Evolutionary conservation across 768 basidiomycete genomes (phyloP).

Genomic region (Lactarius deliciosus): DNA sequence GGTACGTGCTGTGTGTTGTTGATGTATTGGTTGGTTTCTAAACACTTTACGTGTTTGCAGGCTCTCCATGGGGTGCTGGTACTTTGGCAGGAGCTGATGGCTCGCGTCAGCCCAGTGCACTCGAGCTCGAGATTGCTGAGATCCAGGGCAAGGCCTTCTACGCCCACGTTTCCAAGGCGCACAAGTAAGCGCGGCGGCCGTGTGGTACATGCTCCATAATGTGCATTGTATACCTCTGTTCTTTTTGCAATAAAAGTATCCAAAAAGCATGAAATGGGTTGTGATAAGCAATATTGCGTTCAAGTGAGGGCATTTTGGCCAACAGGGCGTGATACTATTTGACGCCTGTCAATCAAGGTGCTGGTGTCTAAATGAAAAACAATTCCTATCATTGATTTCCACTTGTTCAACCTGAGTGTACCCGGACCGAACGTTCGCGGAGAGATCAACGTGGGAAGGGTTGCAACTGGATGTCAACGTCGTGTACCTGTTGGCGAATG

Average conservation of each 20-base stretch:
- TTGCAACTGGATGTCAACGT: not conserved
- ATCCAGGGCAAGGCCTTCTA: constrained; percentile 57
- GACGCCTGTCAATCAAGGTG: not conserved
- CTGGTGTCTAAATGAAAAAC: not conserved
- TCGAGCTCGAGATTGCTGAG: constrained; percentile 52
- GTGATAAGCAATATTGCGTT: not conserved
- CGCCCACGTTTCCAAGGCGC: constrained; percentile 41
- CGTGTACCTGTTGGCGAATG: not conserved
- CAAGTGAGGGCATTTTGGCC: not conserved
- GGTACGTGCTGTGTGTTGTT: constrained; percentile 42
- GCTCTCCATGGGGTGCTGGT: constrained; percentile 78
- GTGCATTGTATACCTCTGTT: not conserved
- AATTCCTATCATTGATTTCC: not conserved
- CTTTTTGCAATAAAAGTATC: not conserved
- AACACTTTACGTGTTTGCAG: constrained; percentile 36
- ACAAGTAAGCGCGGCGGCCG: constrained; percentile 15
- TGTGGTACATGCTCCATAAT: not conserved
- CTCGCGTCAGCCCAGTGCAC: constrained; percentile 45
- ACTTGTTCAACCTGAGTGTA: not conserved
- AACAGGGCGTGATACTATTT: not conserved
- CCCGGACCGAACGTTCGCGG: no score
- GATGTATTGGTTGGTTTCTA: not conserved
- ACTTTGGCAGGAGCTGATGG: constrained; percentile 52
- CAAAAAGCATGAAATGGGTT: not conserved
- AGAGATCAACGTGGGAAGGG: not conserved